phyloP scores from a whole-genome alignment of 192 early-diverging fungal genomes.

The Linnemannia schmuckeri region DNA sequence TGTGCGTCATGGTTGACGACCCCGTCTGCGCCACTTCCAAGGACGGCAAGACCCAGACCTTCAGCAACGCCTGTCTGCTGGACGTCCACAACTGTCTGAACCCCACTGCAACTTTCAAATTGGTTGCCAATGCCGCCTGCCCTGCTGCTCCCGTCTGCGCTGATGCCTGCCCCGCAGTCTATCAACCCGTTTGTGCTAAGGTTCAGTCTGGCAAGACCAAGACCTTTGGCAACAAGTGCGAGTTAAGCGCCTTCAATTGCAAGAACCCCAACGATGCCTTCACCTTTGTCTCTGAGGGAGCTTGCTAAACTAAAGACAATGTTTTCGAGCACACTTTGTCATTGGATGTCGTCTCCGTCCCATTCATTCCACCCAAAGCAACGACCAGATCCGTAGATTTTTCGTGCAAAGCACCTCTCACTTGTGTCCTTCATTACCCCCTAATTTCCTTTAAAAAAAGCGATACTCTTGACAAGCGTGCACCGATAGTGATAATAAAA shows the following conservation, averaged over 20 bases:
- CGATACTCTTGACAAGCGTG: neutral
- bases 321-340: no score
- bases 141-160: neutral
- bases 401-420: neutral
- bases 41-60: neutral
- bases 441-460: neutral
- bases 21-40: neutral
- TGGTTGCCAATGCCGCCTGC: neutral
- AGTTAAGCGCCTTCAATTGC: neutral
- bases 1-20: no score
- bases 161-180: neutral
- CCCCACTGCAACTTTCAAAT: neutral
- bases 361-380: no score
- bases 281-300: neutral
- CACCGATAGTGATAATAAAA: neutral
- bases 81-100: neutral
- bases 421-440: neutral
- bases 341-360: no score
- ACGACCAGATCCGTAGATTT: neutral
- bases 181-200: constrained; percentile 3
- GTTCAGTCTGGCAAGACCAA: neutral
- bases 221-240: constrained; percentile 2
- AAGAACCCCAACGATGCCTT: constrained; percentile 4
- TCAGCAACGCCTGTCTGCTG: neutral
- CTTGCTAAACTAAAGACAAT: neutral